These are phyloP conservation scores for Phoenix roebelenii DNA, from an alignment of 176 grass and related monocot genomes.

Conservation along the genomic window DNA sequence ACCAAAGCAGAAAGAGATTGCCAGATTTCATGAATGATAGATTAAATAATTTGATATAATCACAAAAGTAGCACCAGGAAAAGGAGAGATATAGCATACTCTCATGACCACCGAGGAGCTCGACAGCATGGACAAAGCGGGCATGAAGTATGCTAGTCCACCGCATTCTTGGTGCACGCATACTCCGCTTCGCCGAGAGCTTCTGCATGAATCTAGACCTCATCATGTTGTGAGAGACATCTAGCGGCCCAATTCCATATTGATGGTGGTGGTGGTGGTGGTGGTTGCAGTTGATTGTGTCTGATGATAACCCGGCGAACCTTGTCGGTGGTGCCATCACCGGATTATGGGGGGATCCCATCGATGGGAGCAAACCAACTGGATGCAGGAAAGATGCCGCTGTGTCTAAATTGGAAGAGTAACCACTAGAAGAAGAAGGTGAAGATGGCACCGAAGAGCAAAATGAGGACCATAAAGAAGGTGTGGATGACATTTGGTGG, in stretches of 20 bases:
- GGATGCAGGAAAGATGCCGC: not conserved
- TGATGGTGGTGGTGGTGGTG: conserved; percentile 18
- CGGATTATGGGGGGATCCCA: conserved; percentile 1
- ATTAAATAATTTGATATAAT: not conserved
- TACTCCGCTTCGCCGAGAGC: conserved; percentile 23
- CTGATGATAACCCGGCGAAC: conserved; percentile 1
- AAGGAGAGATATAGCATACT: conserved; percentile 12
- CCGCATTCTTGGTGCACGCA: conserved; percentile 38
- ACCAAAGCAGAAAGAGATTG: not conserved
- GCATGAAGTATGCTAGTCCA: conserved; percentile 41
- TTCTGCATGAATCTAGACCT: conserved; percentile 24
- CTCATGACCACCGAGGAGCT: conserved; percentile 47
- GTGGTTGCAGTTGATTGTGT: not conserved
- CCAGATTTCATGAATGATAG: not conserved
- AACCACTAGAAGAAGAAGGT: too few species aligned
- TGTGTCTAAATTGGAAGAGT: too few species aligned
- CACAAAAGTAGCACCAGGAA: not conserved
- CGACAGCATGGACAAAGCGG: conserved; percentile 46
- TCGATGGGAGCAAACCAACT: not conserved
- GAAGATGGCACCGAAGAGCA: conserved; percentile 4
- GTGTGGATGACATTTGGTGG: not conserved
- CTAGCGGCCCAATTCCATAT: not conserved
- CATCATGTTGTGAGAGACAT: not conserved
- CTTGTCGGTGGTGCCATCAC: not conserved
- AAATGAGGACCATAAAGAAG: conserved; percentile 1